These are phyloP conservation scores for Arthrobotrys conoides DNA, from an alignment of 2,329 filamentous ascomycete genomes.

Conservation along the genomic window DNA sequence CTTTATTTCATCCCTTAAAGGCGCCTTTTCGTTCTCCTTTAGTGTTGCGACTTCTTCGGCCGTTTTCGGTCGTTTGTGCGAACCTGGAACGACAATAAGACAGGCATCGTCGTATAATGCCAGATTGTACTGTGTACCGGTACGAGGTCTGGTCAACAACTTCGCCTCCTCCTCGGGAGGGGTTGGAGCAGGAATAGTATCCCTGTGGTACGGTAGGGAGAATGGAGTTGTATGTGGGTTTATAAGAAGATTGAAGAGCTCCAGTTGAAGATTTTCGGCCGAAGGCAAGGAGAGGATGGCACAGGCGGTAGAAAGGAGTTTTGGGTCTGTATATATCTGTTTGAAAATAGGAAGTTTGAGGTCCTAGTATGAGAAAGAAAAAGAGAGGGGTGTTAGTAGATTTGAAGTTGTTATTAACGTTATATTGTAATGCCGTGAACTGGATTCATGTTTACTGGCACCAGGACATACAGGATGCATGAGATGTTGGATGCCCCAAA, in stretches of 20 bases:
- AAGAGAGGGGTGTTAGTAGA: not conserved
- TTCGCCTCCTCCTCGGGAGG: slow-evolving; percentile 51
- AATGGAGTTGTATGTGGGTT: slow-evolving; percentile 60
- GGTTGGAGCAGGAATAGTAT: slow-evolving; percentile 55
- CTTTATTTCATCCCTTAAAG: slow-evolving; percentile 50
- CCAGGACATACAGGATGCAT: slow-evolving; percentile 56
- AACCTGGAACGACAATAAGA: slow-evolving; percentile 61
- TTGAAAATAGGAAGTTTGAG: slow-evolving; percentile 56
- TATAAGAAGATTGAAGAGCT: slow-evolving; percentile 61
- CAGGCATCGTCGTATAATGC: slow-evolving; percentile 60
- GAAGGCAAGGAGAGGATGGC: slow-evolving; percentile 38
- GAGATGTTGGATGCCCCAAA: slow-evolving; percentile 62
- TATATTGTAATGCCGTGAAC: too few relatives aligned
- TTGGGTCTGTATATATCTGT: slow-evolving; percentile 44
- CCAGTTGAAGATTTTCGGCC: slow-evolving; percentile 49
- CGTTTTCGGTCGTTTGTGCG: slow-evolving; percentile 60
- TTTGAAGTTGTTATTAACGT: not conserved
- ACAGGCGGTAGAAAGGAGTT: slow-evolving; percentile 49
- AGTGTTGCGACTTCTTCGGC: slow-evolving; percentile 39
- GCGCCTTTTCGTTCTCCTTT: slow-evolving; percentile 43
- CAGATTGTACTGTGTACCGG: slow-evolving; percentile 61
- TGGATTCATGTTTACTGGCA: too few relatives aligned
- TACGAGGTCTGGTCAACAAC: slow-evolving; percentile 46
- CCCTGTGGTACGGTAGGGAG: slow-evolving; percentile 58
- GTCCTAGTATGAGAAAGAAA: slow-evolving; percentile 21